Base-by-base conservation (phyloP, 768 basidiomycete genomes). In the Phlebiopsis gigantea region DNA sequence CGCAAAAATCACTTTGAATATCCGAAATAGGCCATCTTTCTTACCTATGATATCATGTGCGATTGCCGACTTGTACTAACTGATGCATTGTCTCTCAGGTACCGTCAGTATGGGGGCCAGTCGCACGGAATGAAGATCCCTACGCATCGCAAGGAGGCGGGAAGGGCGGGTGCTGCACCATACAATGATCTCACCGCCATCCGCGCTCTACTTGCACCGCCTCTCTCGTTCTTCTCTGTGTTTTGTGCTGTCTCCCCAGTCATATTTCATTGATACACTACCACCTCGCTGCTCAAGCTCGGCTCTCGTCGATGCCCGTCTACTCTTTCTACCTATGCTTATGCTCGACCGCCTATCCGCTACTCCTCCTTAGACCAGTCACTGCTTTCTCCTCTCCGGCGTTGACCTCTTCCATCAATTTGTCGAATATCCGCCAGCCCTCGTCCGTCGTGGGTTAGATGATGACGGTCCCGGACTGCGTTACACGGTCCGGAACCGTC, bases 21-120 rank as follows among this genome's bases (percentile, higher is more conserved):
- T 48, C 19, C 2, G 26, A n/a, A 6, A 45, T 39, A 12, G 34
- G 34, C 8, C 8, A 39, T 7, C 12, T 39, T 39, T 9, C 12
- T 45, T 45, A 5, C 21, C 21, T 41, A 19, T 30, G 24, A 29
- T 30, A 31, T 46, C 21, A 41, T 30, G 39, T 54, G 43, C 29
- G 22, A 24, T 52, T 41, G 34, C 57, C 53, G 42, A 52, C 46
- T 50, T 50, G 53, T 48, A 30, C 53, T 30, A 19, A 25, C 17
- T 44, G 44, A 4, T 12, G n/a, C 21, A 4, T 49, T 49, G 50
- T 30, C 43, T 54, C 64, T 21, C 67, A 94, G 91, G 83, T 94
- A 51, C 93, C 94, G 15, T 92, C 89, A 30, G 89, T 98, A 52
- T 98, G 95, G 95, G 95, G 95, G 19, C 87, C 90, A 15, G 81